These are phyloP conservation scores for Corylus heterophylla DNA, from an alignment of 306 rosid species.

Conservation along the genomic window DNA sequence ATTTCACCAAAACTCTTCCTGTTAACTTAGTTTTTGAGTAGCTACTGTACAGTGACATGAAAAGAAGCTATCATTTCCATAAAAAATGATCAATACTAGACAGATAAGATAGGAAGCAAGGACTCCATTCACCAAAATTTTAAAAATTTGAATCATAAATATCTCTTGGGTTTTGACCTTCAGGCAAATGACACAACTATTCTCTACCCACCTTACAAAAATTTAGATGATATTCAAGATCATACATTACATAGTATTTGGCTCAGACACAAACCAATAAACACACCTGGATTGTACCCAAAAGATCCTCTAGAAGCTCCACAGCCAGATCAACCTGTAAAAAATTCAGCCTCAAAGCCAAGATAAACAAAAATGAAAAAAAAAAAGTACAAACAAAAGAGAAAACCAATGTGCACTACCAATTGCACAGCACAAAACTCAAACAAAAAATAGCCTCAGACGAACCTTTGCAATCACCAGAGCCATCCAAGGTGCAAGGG, in stretches of 20 bases:
- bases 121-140: neutral
- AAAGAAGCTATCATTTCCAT: no score
- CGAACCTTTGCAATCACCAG: constrained; percentile 84
- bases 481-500: constrained; percentile 85
- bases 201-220: neutral
- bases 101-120: neutral
- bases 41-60: neutral
- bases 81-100: neutral
- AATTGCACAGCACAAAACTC: neutral
- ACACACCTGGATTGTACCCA: constrained; percentile 79
- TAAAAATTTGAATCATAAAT: neutral
- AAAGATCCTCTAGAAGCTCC: constrained; percentile 93
- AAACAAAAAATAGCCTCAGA: constrained; percentile 20
- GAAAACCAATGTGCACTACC: neutral
- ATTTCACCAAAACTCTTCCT: neutral
- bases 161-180: neutral
- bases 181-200: constrained; percentile 3
- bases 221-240: constrained; percentile 6
- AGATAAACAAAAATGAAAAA: constrained; percentile 22
- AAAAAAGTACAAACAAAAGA: constrained; percentile 6
- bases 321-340: constrained; percentile 80
- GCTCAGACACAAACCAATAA: constrained; percentile 15
- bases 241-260: neutral
- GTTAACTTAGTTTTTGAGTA: no score
- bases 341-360: constrained; percentile 27